Conservation (phyloP, 140 eudicot species). For the Oenanthe javanica region DNA sequence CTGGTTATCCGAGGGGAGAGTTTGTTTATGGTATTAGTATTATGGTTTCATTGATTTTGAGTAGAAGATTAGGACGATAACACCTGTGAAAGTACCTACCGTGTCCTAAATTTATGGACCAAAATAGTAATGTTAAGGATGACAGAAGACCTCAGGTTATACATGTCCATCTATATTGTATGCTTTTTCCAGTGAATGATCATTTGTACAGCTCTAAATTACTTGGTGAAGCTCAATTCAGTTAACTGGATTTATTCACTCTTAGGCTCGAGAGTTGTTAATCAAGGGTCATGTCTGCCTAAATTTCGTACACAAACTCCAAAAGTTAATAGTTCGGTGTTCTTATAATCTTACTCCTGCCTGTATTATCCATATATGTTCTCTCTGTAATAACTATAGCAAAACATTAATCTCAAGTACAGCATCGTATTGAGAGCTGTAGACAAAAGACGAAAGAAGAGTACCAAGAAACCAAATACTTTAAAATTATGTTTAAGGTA, state of each 20-base stretch:
- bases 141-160: no score
- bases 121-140: no score
- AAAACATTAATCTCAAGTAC: neutral
- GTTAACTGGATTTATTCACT: neutral
- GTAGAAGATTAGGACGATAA: no score
- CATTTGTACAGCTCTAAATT: constrained; percentile 37
- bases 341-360: neutral
- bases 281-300: neutral
- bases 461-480: neutral
- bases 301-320: neutral
- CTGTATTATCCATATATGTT: no score
- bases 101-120: no score
- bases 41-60: no score
- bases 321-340: neutral
- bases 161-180: no score
- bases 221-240: constrained; percentile 20
- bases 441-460: neutral
- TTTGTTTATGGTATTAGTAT: no score
- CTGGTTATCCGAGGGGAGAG: no score
- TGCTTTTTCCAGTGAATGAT: no score
- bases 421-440: neutral
- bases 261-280: neutral
- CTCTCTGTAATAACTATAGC: no score
- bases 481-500: neutral
- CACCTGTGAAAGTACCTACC: no score